A percentile compares a stretch with the other conserved stretches of the same genome.
These are phyloP conservation scores for Neurospora sp. DNA, from an alignment of 495 filamentous ascomycete species.

Conservation along the genomic window DNA sequence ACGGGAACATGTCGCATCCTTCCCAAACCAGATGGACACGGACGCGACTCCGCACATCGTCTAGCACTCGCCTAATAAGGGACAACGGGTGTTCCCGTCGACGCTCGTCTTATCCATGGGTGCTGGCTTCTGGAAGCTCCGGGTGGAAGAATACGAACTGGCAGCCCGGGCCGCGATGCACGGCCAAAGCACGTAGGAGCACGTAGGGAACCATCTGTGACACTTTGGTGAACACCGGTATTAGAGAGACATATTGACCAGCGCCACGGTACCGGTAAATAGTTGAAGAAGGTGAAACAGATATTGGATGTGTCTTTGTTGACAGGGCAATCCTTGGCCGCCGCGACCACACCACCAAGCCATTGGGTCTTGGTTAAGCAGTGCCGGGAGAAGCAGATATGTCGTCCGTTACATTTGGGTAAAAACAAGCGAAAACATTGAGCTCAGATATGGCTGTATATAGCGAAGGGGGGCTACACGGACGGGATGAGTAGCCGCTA, in stretches of 20 bases:
- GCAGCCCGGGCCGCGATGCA: neutral
- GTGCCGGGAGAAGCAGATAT: neutral
- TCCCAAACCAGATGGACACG: neutral
- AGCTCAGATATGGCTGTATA: neutral
- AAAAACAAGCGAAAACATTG: neutral
- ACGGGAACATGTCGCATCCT: neutral
- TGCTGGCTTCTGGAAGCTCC: neutral
- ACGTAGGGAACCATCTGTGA: neutral
- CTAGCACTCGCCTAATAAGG: neutral
- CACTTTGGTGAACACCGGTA: neutral
- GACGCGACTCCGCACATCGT: neutral
- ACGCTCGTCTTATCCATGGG: neutral
- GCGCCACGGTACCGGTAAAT: neutral
- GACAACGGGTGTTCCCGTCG: neutral
- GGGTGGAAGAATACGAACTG: neutral
- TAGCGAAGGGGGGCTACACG: neutral
- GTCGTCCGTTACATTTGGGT: neutral
- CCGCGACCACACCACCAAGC: neutral
- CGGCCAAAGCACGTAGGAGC: neutral
- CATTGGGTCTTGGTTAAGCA: neutral
- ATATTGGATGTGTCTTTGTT: neutral
- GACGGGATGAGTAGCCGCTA: neutral
- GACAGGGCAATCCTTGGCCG: neutral
- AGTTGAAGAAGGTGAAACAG: neutral
- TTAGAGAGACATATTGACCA: neutral